Conservation (phyloP, 495 filamentous ascomycete genomes). For the Aspergillus heteromorphus region DNA sequence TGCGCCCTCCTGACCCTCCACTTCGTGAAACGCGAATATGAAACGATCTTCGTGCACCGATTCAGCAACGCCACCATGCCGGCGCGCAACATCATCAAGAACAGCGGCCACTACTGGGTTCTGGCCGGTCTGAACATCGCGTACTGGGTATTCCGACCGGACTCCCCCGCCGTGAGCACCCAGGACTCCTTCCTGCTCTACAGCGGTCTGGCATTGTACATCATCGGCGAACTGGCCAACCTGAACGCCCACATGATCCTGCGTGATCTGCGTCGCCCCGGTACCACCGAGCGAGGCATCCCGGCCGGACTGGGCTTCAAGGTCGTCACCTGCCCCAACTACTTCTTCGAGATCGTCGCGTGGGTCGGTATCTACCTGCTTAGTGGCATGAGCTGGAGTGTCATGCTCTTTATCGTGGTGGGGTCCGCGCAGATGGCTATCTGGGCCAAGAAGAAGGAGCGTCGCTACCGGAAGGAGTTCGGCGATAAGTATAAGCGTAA, state of each 20-base stretch:
- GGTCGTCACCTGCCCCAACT: conserved; percentile 92
- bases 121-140: conserved; percentile 77
- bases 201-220: conserved; percentile 61
- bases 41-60: conserved; percentile 90
- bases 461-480: conserved; percentile 81
- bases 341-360: conserved; percentile 83
- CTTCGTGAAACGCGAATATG: conserved; percentile 92
- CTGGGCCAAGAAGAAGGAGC: conserved; percentile 94
- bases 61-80: conserved; percentile 96
- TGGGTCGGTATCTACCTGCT: conserved; percentile 76
- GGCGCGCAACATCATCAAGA: conserved; percentile 79
- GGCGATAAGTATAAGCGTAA: conserved; percentile 87
- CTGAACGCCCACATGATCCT: conserved; percentile 72
- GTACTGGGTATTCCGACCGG: conserved; percentile 77
- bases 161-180: conserved; percentile 48
- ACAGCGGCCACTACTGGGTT: conserved; percentile 86
- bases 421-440: conserved; percentile 69
- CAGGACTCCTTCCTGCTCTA: conserved; percentile 49
- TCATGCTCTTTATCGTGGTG: conserved; percentile 63
- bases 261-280: conserved; percentile 66
- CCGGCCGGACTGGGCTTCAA: conserved; percentile 81
- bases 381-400: conserved; percentile 68
- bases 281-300: conserved; percentile 80
- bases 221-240: conserved; percentile 74
- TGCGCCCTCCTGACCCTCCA: conserved; percentile 68